Conservation (phyloP, 2,329 filamentous ascomycete species). For the Canariomyces notabilis region DNA sequence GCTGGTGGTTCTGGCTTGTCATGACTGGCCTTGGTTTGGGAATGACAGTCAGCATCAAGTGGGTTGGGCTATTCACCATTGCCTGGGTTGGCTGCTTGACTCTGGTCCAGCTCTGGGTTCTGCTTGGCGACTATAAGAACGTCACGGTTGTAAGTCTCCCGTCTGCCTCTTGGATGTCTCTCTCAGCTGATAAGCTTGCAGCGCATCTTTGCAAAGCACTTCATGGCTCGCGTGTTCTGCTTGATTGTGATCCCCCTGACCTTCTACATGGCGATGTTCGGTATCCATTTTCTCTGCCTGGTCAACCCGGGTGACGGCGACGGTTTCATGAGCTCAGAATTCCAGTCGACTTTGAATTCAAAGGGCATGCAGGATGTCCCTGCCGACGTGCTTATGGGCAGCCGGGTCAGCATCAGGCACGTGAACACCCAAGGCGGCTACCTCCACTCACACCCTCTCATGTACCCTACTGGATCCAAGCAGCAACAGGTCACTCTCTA, state of each 20-base stretch:
- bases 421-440: constrained; percentile 98
- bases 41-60: constrained; percentile 92
- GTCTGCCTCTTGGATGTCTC: neutral
- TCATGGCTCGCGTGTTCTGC: constrained; percentile 85
- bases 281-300: constrained; percentile 89
- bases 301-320: constrained; percentile 95
- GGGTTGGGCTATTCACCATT: constrained; percentile 98
- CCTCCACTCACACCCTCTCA: constrained; percentile 90
- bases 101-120: constrained; percentile 85
- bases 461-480: constrained; percentile 97
- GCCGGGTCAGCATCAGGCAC: constrained; percentile 79
- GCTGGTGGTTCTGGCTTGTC: constrained; percentile 97
- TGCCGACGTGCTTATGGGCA: constrained; percentile 85
- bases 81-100: constrained; percentile 95
- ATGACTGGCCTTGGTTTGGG: constrained; percentile 84
- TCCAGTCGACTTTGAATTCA: constrained; percentile 93
- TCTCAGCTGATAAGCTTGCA: neutral
- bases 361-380: constrained; percentile 96
- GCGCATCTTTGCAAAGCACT: constrained; percentile 86
- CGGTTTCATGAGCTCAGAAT: constrained; percentile 99
- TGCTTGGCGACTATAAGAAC: constrained; percentile 82
- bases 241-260: constrained; percentile 80
- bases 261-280: constrained; percentile 97
- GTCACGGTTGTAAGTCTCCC: constrained; percentile 55
- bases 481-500: constrained; percentile 98